Percentiles rank a stretch among this genome's conserved stretches.
Conservation (phyloP, 2,329 filamentous ascomycete species). For the Fusarium chaquense region DNA sequence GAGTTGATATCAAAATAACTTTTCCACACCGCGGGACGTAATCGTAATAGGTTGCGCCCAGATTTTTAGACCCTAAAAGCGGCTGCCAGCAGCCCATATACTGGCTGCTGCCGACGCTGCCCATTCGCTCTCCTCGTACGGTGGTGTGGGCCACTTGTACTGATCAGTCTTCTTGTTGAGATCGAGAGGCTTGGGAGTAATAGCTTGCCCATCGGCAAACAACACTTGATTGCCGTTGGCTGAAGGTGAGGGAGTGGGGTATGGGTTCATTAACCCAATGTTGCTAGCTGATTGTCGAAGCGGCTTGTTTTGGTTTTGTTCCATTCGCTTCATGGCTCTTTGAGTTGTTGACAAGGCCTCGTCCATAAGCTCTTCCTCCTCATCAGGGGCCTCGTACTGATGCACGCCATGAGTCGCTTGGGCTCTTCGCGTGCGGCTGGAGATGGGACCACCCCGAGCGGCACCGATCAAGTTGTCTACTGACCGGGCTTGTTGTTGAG, state of each 20-base stretch:
- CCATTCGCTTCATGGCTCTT: constrained; percentile 78
- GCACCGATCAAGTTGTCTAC: constrained; percentile 72
- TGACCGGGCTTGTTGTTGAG: constrained; percentile 71
- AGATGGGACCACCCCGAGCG: constrained; percentile 72
- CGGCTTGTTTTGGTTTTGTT: constrained; percentile 56
- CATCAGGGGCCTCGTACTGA: constrained; percentile 93
- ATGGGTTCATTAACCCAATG: constrained; percentile 68
- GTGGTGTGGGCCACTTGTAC: constrained; percentile 92
- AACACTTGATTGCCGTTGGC: constrained; percentile 83
- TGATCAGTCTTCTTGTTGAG: constrained; percentile 70
- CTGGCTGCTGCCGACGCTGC: constrained; percentile 83
- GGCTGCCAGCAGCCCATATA: constrained; percentile 79
- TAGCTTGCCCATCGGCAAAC: constrained; percentile 73
- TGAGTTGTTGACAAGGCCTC: constrained; percentile 85
- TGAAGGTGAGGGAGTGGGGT: constrained; percentile 78
- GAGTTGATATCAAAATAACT: constrained; percentile 44
- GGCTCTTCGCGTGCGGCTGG: constrained; percentile 82
- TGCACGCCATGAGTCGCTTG: constrained; percentile 79
- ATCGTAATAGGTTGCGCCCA: constrained; percentile 34
- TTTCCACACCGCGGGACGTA: constrained; percentile 46
- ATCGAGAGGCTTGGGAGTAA: constrained; percentile 78
- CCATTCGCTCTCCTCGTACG: constrained; percentile 95
- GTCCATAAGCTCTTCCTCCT: constrained; percentile 95
- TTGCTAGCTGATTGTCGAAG: constrained; percentile 75
- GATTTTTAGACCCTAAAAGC: constrained; percentile 59